Evolutionary conservation across 2,329 filamentous ascomycete genomes (phyloP), one percentile per base, ranked within the genome.

Genomic region (Lasiodiplodia hormozganensis): DNA sequence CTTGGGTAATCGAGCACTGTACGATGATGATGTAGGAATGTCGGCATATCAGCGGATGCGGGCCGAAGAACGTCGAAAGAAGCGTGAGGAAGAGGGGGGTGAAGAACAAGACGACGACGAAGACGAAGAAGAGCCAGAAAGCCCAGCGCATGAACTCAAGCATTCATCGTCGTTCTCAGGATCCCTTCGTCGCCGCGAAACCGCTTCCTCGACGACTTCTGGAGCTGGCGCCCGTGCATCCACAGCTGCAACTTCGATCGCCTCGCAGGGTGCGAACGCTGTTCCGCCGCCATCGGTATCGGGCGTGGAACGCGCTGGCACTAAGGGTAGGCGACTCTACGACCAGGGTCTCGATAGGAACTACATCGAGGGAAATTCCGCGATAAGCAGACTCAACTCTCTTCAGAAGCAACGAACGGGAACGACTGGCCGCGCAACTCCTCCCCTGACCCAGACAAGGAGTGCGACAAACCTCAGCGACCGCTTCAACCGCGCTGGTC

Each of bases 171-270:
- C 86, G 11, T 85, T 87, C 1, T 84, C 85, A 1, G 87, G 87
- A 23, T 94, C 90, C 75, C 91, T 91, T 73, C 87, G 87, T 70
- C 92, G 95, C 72, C 86, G 94, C 31, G 93, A 94, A 71, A 97
- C 94, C 0, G 83, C 83, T n/a, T 96, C 92, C 1, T 97, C 95
- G 0, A 96, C 92, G 0, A 91, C 89, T 7, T 96, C 93, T 0
- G 86, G 84, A 5, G 90, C 89, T 6, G 89, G 74, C 49, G 87
- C 88, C 31, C 89, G 92, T 34, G 90, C 88, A 67, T 97, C 95
- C 0, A 97, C 94, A 1, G 92, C 94, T 7, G 94, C 93, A 3
- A 97, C 94, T 0, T 97, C 95, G 0, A 84, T 96, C 62, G 88
- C 90, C n/a, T 97, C 94, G 0, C 92, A 95, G 71, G 78, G 79